These are phyloP conservation scores for Ramularia endophylla DNA, from an alignment of 2,329 filamentous ascomycete species.

Conservation along the genomic window DNA sequence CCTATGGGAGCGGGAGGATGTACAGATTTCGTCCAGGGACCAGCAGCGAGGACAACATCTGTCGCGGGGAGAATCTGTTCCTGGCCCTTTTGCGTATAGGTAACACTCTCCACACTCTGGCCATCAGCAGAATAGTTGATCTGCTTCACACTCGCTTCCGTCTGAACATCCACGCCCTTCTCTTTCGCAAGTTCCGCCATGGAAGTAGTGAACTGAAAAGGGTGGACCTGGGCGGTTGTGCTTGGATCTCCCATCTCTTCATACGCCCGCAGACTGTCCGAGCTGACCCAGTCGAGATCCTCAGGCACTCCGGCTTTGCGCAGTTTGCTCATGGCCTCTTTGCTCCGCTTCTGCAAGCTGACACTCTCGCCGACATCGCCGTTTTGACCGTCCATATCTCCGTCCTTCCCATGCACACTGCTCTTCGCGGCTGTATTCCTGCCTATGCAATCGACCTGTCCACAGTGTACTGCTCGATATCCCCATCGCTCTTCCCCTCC, in stretches of 20 bases:
- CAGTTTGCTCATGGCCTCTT: conserved; percentile 45
- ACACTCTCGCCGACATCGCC: conserved; percentile 33
- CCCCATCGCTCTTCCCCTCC: conserved; percentile 76
- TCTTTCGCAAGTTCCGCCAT: conserved; percentile 72
- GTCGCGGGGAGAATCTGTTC: conserved; percentile 48
- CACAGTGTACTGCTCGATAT: conserved; percentile 73
- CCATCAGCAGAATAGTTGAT: conserved; percentile 50
- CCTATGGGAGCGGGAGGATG: conserved; percentile 52
- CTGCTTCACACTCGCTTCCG: conserved; percentile 59
- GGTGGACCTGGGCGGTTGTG: conserved; percentile 91
- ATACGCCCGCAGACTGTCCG: conserved; percentile 61
- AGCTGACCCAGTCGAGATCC: conserved; percentile 80
- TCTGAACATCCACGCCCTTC: conserved; percentile 51
- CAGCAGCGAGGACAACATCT: conserved; percentile 54
- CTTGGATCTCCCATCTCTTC: conserved; percentile 74
- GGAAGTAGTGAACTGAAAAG: conserved; percentile 78
- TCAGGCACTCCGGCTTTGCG: conserved; percentile 60
- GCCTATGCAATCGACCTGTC: conserved; percentile 53
- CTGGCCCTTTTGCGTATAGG: conserved; percentile 45
- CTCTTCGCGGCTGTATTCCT: conserved; percentile 30
- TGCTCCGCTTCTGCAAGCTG: conserved; percentile 50
- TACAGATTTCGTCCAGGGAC: conserved; percentile 55
- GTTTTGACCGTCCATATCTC: conserved; percentile 27
- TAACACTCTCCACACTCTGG: conserved; percentile 55
- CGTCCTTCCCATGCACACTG: conserved; percentile 23